Percentiles rank a stretch among this genome's conserved stretches.
phyloP scores from a whole-genome alignment of 1,139 yeast genomes.

The Groenewaldozyma sp. region DNA sequence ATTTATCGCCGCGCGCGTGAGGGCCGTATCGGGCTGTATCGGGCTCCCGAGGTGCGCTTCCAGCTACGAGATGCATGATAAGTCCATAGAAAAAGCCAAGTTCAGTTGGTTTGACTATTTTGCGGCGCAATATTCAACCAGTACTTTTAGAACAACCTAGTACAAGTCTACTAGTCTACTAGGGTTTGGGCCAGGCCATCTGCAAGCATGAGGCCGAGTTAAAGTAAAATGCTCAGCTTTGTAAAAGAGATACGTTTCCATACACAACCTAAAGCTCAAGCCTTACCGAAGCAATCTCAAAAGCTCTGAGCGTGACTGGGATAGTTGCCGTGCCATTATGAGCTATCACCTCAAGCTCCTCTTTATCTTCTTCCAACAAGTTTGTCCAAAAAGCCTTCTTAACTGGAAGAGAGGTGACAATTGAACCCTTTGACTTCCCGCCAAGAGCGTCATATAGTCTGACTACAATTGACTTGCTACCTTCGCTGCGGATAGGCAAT shows the following conservation, averaged over 20 bases:
- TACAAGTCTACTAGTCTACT: no score
- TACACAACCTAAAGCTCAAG: conserved; percentile 17
- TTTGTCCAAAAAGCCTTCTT: conserved; percentile 50
- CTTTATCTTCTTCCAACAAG: conserved; percentile 58
- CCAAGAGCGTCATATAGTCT: conserved; percentile 84
- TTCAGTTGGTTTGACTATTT: no score
- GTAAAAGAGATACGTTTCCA: not conserved
- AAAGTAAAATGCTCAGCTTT: no score
- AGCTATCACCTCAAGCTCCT: conserved; percentile 27
- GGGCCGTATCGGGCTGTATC: no score
- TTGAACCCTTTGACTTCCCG: conserved; percentile 49
- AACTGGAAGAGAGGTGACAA: conserved; percentile 31
- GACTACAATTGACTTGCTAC: conserved; percentile 39
- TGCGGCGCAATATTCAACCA: no score
- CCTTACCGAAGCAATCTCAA: conserved; percentile 57
- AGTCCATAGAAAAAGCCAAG: no score
- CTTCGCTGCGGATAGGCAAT: conserved; percentile 33
- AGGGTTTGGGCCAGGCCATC: no score
- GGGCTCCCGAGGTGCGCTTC: no score
- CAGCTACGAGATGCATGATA: no score
- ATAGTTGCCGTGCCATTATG: conserved; percentile 29
- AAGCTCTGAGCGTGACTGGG: conserved; percentile 48
- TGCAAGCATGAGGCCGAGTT: no score
- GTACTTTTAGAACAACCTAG: no score
- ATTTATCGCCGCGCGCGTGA: no score